These are phyloP conservation scores for Miscanthus sacchariflorus DNA, from an alignment of 202 grass and related monocot genomes.

Conservation along the genomic window DNA sequence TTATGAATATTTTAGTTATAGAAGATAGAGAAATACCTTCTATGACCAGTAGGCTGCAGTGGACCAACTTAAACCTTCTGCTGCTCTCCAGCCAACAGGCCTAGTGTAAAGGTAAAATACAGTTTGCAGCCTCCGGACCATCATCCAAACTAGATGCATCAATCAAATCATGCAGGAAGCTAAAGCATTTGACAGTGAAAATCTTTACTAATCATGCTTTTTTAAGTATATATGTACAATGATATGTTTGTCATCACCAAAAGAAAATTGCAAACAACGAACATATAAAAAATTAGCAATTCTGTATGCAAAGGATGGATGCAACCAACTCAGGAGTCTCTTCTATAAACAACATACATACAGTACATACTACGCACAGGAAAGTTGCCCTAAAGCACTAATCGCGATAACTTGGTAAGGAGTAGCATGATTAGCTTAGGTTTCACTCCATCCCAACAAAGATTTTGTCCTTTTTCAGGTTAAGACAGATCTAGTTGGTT, in stretches of 20 bases:
- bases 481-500: constrained; percentile 36
- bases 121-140: constrained; percentile 3
- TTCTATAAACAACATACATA: constrained; percentile 31
- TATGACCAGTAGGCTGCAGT: constrained; percentile 26
- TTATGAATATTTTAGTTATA: too few relatives aligned
- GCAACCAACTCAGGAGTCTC: constrained; percentile 17
- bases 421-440: constrained; percentile 28
- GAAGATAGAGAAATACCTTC: not conserved
- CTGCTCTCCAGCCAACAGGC: not conserved
- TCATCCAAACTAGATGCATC: constrained; percentile 34
- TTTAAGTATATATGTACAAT: constrained; percentile 6
- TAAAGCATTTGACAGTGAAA: constrained; percentile 32
- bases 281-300: not conserved
- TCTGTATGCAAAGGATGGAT: constrained; percentile 31
- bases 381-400: not conserved
- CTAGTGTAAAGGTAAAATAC: constrained; percentile 6
- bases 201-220: constrained; percentile 20
- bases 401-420: constrained; percentile 18
- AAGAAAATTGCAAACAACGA: constrained; percentile 16
- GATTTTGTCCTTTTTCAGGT: constrained; percentile 32
- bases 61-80: not conserved
- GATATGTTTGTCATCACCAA: not conserved
- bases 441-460: constrained; percentile 36
- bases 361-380: constrained; percentile 6
- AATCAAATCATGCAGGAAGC: constrained; percentile 33